phyloP scores from a whole-genome alignment of 2,329 filamentous ascomycete genomes.

The Verticillium nubilum region DNA sequence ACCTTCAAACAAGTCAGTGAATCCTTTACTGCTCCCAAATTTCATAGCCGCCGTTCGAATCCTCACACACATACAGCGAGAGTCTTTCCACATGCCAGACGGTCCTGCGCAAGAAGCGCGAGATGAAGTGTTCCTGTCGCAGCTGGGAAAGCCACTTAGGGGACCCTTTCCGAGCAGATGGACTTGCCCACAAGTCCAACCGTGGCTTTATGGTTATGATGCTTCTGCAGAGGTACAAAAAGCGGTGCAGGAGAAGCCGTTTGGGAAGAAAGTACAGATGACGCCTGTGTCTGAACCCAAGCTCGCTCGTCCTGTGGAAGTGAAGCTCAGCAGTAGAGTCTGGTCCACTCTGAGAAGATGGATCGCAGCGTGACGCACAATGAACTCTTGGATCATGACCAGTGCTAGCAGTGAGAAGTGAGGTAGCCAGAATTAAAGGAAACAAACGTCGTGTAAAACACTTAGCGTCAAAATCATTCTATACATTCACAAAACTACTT shows the following conservation, averaged over 20 bases:
- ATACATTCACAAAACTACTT: no score
- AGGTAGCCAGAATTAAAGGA: no score
- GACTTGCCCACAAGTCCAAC: conserved; percentile 57
- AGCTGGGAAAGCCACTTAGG: conserved; percentile 41
- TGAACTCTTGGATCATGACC: no score
- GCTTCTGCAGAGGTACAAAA: conserved; percentile 49
- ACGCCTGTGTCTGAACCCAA: not conserved
- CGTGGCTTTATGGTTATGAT: conserved; percentile 62
- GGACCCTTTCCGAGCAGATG: conserved; percentile 58
- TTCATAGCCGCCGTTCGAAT: no score
- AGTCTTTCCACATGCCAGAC: conserved; percentile 46
- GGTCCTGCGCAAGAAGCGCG: conserved; percentile 52
- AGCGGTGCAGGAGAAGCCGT: not conserved
- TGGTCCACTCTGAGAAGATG: not conserved
- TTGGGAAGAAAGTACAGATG: not conserved
- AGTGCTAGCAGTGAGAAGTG: no score
- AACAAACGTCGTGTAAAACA: no score
- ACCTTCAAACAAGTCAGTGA: conserved; percentile 37
- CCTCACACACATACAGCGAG: conserved; percentile 29
- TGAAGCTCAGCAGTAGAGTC: not conserved
- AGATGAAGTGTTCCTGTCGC: conserved; percentile 51
- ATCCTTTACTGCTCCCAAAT: not conserved
- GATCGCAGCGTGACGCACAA: not conserved
- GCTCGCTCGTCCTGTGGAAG: not conserved
- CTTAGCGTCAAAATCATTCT: no score